These are phyloP conservation scores for Xylariaceae sp. DNA, from an alignment of 2,329 filamentous ascomycete species.

Conservation along the genomic window DNA sequence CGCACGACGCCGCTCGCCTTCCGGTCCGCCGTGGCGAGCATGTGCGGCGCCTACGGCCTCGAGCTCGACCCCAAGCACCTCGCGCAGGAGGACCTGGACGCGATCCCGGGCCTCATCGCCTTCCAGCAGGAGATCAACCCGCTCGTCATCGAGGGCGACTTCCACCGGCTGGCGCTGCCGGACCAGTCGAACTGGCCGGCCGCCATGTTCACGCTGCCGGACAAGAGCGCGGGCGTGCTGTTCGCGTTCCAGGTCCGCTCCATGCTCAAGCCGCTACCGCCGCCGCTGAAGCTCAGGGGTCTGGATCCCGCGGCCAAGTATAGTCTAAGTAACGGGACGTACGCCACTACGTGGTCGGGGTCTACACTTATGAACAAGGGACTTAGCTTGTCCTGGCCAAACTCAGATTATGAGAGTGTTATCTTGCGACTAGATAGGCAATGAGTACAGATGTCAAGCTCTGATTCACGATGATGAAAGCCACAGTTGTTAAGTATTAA, in stretches of 20 bases:
- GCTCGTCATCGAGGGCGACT: conserved; percentile 61
- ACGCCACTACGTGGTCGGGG: conserved; percentile 58
- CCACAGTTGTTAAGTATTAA: too few relatives aligned
- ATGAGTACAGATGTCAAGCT: conserved; percentile 26
- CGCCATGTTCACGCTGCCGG: conserved; percentile 62
- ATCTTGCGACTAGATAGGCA: conserved; percentile 60
- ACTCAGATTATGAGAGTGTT: conserved; percentile 61
- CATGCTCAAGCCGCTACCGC: conserved; percentile 57
- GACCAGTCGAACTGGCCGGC: conserved; percentile 67
- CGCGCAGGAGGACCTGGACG: conserved; percentile 54
- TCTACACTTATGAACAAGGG: conserved; percentile 68
- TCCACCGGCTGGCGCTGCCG: conserved; percentile 64
- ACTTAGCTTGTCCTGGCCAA: conserved; percentile 54
- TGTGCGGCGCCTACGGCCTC: conserved; percentile 71
- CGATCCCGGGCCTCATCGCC: conserved; percentile 60
- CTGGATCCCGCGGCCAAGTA: conserved; percentile 62
- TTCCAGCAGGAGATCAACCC: conserved; percentile 64
- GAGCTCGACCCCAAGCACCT: conserved; percentile 65
- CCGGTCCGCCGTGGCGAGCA: conserved; percentile 70
- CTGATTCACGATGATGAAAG: too few relatives aligned
- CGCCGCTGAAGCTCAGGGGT: conserved; percentile 61
- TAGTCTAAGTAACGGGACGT: conserved; percentile 51
- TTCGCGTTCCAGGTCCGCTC: conserved; percentile 66
- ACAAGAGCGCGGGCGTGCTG: conserved; percentile 56
- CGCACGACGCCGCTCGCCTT: conserved; percentile 63